A percentile compares a stretch with the other conserved stretches of the same genome.
Conservation (phyloP, 2,329 filamentous ascomycete species). For the Aspergillus transmontanensis region DNA sequence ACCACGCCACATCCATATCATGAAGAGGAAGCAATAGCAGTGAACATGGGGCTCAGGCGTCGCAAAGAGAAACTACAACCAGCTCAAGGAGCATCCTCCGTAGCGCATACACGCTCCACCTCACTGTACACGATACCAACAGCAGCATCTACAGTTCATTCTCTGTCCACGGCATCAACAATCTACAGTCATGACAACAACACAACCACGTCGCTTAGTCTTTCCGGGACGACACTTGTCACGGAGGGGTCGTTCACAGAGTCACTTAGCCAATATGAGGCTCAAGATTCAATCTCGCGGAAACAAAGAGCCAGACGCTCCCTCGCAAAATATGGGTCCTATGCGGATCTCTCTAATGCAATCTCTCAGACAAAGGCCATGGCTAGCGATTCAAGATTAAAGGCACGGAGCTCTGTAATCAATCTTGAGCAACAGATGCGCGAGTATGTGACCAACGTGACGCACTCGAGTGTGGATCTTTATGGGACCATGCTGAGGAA, state of each 20-base stretch:
- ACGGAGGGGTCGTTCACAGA: not conserved
- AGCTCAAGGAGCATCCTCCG: not conserved
- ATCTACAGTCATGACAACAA: not conserved
- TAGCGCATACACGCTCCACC: not conserved
- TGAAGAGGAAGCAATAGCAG: not conserved
- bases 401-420: conserved; percentile 7
- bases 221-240: not conserved
- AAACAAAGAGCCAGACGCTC: not conserved
- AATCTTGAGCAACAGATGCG: conserved; percentile 37
- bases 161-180: not conserved
- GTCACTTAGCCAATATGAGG: not conserved
- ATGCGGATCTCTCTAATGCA: conserved; percentile 5
- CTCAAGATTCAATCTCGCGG: not conserved
- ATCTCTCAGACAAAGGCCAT: conserved; percentile 22
- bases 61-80: not conserved
- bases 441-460: conserved; percentile 35
- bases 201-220: not conserved
- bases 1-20: not conserved
- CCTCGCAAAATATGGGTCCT: conserved; percentile 8
- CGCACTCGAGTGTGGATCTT: conserved; percentile 21
- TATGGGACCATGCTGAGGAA: conserved; percentile 64
- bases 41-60: not conserved
- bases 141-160: not conserved
- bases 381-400: conserved; percentile 20
- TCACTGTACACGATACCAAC: not conserved